Base-by-base conservation (phyloP, 768 basidiomycete genomes). In the Hebeloma cylindrosporum region DNA sequence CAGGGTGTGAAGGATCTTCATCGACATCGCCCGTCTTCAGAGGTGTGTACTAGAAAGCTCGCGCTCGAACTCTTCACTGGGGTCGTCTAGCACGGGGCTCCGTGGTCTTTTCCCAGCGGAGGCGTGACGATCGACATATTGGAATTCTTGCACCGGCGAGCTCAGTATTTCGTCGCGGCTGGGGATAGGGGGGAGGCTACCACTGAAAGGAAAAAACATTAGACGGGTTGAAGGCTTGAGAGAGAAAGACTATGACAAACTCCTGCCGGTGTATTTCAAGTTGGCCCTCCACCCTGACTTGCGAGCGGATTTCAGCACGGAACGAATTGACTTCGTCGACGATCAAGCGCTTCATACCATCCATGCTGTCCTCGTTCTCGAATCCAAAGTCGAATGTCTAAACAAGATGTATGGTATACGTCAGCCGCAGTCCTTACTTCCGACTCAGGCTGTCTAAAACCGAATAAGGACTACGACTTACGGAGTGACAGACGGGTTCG, bases 331-430 rank as follows among this genome's bases (percentile, higher is more conserved):
- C 95, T 65, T 98, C 94, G 21, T 94, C 82, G 17, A 98, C 82
- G 56, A 99, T 99, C 62, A 98, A 67, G 51, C 79, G 82, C 68
- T 95, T 91, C 96, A 99, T 99, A 7, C 96, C 96, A 33, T 95
- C 92, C 52, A 95, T 94, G 46, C 82, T 83, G 49, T 99, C 96
- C 67, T 97, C 96, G 52, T 88, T 86, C 68, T 99, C 96, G 57
- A 99, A 99, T 13, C 82, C 76, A 60, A 99, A 98, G 66, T 98
- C 93, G 55, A 99, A 97, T 74, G 87, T 83, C 87, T 92, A 52
- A 18, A 40, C 22, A 23, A 35, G 39, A 48, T 30, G 40, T 29
- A n/a, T n/a, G n/a, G n/a, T n/a, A n/a, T n/a, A n/a, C n/a, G n/a
- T n/a, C n/a, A n/a, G n/a, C n/a, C n/a, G n/a, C n/a, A n/a, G n/a